phyloP scores from a whole-genome alignment of 192 early-diverging fungal species.

The Backusella tarrabulga region DNA sequence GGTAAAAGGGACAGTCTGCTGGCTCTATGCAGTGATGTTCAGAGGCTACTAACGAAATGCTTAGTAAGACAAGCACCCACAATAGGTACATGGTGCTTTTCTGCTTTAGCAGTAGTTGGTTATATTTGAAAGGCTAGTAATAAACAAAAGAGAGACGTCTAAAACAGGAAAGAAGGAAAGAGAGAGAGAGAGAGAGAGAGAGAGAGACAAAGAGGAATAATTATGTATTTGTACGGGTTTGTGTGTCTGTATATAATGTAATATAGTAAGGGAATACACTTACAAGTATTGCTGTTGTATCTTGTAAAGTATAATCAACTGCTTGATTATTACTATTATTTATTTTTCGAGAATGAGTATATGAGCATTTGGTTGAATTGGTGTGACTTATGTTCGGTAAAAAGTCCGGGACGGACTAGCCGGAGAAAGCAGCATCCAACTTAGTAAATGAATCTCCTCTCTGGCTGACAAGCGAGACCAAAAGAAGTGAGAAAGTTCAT shows the following conservation, averaged over 20 bases:
- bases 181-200: background rate
- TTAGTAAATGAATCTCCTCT: slow-evolving; percentile 8
- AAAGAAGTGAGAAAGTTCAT: background rate
- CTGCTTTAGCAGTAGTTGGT: background rate
- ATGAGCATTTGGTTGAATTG: background rate
- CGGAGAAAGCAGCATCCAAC: background rate
- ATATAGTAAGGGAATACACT: no score
- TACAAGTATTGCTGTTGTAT: background rate
- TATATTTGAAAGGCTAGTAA: background rate
- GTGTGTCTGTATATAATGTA: no score
- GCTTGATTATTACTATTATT: no score
- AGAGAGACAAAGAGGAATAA: background rate
- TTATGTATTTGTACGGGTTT: background rate
- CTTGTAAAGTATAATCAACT: background rate
- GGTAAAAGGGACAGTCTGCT: slow-evolving; percentile 32
- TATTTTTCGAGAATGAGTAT: background rate
- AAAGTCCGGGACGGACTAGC: background rate
- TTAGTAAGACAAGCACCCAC: slow-evolving; percentile 9
- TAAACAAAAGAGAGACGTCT: background rate
- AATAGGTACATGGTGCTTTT: slow-evolving; percentile 3
- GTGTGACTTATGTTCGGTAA: background rate
- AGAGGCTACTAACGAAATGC: background rate
- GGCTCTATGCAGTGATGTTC: slow-evolving; percentile 27
- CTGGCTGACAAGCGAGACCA: background rate
- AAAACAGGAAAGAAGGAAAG: background rate